Evolutionary conservation across 1,284 basidiomycete genomes (phyloP).

Genomic region (Cutaneotrichosporon cyanovorans): DNA sequence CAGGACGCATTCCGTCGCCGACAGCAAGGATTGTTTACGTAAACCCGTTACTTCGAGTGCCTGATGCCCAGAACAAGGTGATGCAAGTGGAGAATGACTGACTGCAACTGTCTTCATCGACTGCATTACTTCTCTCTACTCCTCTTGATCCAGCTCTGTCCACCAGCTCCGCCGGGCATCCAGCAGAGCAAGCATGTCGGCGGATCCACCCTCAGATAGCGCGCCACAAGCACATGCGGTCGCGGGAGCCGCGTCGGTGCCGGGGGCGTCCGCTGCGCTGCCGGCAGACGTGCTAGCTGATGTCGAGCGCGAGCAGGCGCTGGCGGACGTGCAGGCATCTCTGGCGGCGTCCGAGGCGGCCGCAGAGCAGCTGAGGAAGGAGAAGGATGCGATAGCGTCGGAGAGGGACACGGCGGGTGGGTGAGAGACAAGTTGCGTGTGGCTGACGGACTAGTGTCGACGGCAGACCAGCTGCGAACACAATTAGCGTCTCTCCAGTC

Average conservation of each 20-base stretch:
- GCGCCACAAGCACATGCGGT: neutral
- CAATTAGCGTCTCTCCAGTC: conserved; percentile 37
- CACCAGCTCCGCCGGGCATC: conserved; percentile 3
- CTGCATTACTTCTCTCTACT: no score
- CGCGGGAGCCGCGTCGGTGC: neutral
- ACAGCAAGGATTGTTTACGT: neutral
- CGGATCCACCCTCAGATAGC: conserved; percentile 6
- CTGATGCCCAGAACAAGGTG: no score
- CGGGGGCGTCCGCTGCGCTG: conserved; percentile 5
- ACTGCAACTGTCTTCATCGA: no score
- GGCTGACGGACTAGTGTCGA: conserved; percentile 23
- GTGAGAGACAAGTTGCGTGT: conserved; percentile 14
- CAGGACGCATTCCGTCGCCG: no score
- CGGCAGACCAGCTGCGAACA: conserved; percentile 31
- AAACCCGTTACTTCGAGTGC: neutral
- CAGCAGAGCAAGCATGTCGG: conserved; percentile 9
- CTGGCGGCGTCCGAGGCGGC: conserved; percentile 29
- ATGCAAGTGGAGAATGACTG: no score
- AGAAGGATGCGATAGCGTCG: conserved; percentile 23
- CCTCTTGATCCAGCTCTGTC: neutral
- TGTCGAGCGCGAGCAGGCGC: conserved; percentile 42
- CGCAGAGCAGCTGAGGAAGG: conserved; percentile 26
- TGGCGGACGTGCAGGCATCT: conserved; percentile 32
- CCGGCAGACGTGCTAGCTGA: conserved; percentile 31
- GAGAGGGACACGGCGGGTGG: conserved; percentile 34